Conservation (phyloP, 768 basidiomycete species). For the Calocera cornea region DNA sequence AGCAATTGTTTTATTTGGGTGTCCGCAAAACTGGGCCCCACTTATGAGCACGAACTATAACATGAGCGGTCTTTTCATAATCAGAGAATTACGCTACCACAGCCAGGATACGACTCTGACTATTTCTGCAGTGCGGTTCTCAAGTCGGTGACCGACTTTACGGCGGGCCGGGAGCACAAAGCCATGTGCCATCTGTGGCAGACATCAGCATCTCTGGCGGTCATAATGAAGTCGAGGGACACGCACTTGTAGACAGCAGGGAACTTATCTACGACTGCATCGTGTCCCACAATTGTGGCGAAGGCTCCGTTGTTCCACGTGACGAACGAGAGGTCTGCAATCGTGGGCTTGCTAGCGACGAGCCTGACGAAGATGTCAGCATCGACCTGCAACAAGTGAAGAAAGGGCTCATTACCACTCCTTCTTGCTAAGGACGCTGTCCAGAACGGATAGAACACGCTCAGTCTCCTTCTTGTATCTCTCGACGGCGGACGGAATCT, state of each 20-base stretch:
- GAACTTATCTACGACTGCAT: background rate
- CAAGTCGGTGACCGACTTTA: background rate
- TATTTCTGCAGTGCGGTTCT: background rate
- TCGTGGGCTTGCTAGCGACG: conserved; percentile 13
- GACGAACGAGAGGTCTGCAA: conserved; percentile 17
- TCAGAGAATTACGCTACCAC: no score
- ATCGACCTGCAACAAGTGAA: background rate
- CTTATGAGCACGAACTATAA: no score
- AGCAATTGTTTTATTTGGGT: no score
- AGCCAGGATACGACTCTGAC: background rate
- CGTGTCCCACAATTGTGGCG: background rate
- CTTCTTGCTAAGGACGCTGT: conserved; percentile 12
- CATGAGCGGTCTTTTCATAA: no score
- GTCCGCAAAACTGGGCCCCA: no score
- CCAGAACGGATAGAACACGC: conserved; percentile 16
- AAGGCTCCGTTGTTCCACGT: background rate
- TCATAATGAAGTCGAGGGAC: background rate
- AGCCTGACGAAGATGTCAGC: background rate
- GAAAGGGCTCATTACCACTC: conserved; percentile 10
- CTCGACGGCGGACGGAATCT: conserved; percentile 9
- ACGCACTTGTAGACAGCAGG: background rate
- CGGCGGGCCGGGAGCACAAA: background rate
- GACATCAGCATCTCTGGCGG: background rate
- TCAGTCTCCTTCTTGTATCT: conserved; percentile 15
- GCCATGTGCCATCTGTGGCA: background rate